phyloP scores from a whole-genome alignment of 495 filamentous ascomycete species.

The Tricharina praecox region DNA sequence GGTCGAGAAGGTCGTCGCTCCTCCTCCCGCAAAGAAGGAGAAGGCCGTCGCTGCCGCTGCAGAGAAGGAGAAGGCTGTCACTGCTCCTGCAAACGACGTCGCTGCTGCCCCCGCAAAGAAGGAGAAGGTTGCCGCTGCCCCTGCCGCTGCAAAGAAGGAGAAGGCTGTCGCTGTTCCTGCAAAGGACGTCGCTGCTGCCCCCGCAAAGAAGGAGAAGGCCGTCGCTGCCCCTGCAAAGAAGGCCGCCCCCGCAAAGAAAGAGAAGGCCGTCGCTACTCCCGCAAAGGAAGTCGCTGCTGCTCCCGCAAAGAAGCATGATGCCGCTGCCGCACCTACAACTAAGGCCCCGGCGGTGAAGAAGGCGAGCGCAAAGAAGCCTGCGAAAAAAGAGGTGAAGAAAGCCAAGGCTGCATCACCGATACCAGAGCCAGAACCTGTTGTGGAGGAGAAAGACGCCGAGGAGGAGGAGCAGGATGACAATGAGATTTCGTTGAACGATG shows the following conservation, averaged over 20 bases:
- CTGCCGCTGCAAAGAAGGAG: conserved; percentile 4
- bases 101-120: conserved; percentile 2
- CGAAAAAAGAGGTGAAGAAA: conserved; percentile 9
- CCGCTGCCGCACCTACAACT: background rate
- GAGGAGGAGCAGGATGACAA: conserved; percentile 23
- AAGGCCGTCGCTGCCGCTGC: conserved; percentile 9
- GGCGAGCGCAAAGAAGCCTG: conserved; percentile 4
- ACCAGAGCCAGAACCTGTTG: background rate
- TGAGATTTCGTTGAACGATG: conserved; percentile 13
- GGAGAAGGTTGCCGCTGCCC: too few relatives aligned
- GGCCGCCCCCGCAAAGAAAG: conserved; percentile 5
- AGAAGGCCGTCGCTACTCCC: conserved; percentile 9
- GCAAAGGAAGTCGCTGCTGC: conserved; percentile 7
- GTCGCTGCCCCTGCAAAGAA: too few relatives aligned
- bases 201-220: too few relatives aligned
- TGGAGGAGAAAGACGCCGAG: conserved; percentile 10
- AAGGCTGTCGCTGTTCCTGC: conserved; percentile 18
- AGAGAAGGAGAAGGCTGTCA: conserved; percentile 22
- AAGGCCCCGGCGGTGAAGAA: conserved; percentile 7
- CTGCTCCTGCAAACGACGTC: conserved; percentile 1
- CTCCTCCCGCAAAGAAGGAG: conserved; percentile 2
- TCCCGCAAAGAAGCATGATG: background rate
- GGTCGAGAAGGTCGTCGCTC: too few relatives aligned
- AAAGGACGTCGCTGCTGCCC: background rate
- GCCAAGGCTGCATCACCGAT: conserved; percentile 9